Percentiles rank a stretch among this genome's conserved stretches.
Conservation (phyloP, 768 basidiomycete genomes). For the Russula abietina region DNA sequence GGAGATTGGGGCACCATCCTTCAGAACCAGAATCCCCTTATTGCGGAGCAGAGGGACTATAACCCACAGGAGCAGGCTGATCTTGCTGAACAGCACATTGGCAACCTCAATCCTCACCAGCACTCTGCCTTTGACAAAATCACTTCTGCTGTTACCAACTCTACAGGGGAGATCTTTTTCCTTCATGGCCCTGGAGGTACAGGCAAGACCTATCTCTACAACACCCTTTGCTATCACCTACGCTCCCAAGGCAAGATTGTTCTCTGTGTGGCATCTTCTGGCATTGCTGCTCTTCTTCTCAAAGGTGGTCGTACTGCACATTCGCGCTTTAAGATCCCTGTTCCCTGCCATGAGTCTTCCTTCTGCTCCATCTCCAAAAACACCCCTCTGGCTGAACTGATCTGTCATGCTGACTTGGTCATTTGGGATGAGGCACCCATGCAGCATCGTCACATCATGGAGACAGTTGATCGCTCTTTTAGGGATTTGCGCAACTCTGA, state of each 20-base stretch:
- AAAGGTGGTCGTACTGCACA: too few relatives aligned
- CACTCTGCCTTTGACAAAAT: conserved; percentile 24
- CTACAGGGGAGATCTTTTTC: conserved; percentile 33
- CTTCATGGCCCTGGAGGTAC: conserved; percentile 41
- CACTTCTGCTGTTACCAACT: conserved; percentile 16
- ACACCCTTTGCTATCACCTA: conserved; percentile 25
- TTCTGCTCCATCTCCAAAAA: background rate
- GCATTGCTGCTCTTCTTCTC: too few relatives aligned
- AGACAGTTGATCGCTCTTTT: background rate
- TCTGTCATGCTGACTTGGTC: background rate
- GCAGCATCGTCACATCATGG: background rate
- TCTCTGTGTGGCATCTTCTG: conserved; percentile 45
- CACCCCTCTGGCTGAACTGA: background rate
- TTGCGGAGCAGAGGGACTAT: conserved; percentile 34
- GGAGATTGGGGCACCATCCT: conserved; percentile 28
- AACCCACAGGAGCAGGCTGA: conserved; percentile 6
- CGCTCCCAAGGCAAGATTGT: conserved; percentile 22
- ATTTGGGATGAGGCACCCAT: background rate
- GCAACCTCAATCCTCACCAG: conserved; percentile 25
- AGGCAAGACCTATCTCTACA: conserved; percentile 44
- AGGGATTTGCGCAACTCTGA: background rate
- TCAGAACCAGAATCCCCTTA: conserved; percentile 27
- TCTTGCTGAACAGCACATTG: background rate
- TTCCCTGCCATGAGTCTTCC: conserved; percentile 22
- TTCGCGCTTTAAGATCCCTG: too few relatives aligned